Conservation (phyloP, 495 filamentous ascomycete genomes). For the Bombardia bombarda region DNA sequence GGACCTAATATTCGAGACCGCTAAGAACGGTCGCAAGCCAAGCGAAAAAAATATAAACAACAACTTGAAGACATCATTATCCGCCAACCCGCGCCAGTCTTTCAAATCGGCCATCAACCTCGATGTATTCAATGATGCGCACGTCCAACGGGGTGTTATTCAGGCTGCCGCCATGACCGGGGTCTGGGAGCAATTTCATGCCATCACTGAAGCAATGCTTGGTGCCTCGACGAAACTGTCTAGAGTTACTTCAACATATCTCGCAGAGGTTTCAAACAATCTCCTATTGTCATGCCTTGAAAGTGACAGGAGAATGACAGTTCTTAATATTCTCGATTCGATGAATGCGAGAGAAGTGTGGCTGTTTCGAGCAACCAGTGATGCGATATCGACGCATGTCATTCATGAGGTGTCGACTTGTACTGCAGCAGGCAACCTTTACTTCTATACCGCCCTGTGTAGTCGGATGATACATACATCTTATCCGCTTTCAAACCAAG, state of each 20-base stretch:
- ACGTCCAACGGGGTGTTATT: conserved; percentile 42
- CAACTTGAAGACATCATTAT: too few relatives aligned
- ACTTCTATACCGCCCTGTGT: conserved; percentile 10
- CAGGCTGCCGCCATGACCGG: conserved; percentile 12
- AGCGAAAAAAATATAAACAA: too few relatives aligned
- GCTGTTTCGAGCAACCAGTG: background rate
- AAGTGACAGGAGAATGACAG: background rate
- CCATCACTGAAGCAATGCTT: conserved; percentile 19
- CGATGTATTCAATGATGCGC: conserved; percentile 57
- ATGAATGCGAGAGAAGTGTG: conserved; percentile 18
- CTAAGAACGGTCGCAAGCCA: too few relatives aligned
- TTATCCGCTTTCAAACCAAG: conserved; percentile 7
- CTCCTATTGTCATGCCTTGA: conserved; percentile 4
- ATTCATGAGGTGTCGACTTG: conserved; percentile 1
- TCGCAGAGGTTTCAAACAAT: conserved; percentile 7
- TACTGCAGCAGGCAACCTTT: background rate
- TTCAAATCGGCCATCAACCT: conserved; percentile 73
- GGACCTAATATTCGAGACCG: too few relatives aligned
- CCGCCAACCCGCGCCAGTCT: conserved; percentile 51
- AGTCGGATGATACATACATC: conserved; percentile 4
- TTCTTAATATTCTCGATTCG: conserved; percentile 19
- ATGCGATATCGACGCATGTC: conserved; percentile 11
- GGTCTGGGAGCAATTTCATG: conserved; percentile 22
- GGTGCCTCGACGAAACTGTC: background rate
- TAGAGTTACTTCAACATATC: too few relatives aligned